Evolutionary conservation across 2,329 filamentous ascomycete species (phyloP), one percentile per base, ranked within the genome.

Genomic region (Fusarium sp.): DNA sequence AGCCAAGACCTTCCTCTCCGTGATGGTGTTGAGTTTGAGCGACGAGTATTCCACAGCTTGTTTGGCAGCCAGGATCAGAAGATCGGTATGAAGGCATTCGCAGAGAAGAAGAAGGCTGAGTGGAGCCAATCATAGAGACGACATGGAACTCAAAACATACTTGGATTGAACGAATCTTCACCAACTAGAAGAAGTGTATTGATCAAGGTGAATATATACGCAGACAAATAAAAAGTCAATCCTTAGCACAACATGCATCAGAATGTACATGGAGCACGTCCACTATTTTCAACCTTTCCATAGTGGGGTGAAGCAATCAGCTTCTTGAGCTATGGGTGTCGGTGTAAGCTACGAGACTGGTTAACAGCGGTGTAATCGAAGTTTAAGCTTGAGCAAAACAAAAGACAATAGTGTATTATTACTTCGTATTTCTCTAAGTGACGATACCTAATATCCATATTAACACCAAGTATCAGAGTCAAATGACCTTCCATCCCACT

Each of bases 51-150:
- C 86, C 96, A 99, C 82, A 88, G 90, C 27, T 78, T 98, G 77
- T 99, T 99, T 83, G 96, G 95, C 24, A 97, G 92, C 79, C 89
- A 93, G 83, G 96, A 99, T 81, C 96, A 99, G 83, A 99, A 98
- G 87, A 93, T 98, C 80, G 95, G 94, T 81, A 90, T 98, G 96
- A 91, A 91, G 80, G 96, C 96, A 15, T 99, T 99, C 86, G 92
- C 93, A 3, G 92, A 95, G 82, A 98, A 98, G 90, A 89, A 92
- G 84, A 97, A 97, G 87, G 84, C 96, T 0, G 90, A 96, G 80
- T 99, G 96, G 95, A 90, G 87, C 67, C 86, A 98, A 80, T 89
- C 93, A 79, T 97, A 87, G 72, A 55, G 10, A 43, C 11, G 11
- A 45, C 25, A 38, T 38, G 34, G 34, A 22, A 34, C 20, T 38